These are phyloP conservation scores for Clonostachys rhizophaga DNA, from an alignment of 2,329 filamentous ascomycete genomes.

Conservation along the genomic window DNA sequence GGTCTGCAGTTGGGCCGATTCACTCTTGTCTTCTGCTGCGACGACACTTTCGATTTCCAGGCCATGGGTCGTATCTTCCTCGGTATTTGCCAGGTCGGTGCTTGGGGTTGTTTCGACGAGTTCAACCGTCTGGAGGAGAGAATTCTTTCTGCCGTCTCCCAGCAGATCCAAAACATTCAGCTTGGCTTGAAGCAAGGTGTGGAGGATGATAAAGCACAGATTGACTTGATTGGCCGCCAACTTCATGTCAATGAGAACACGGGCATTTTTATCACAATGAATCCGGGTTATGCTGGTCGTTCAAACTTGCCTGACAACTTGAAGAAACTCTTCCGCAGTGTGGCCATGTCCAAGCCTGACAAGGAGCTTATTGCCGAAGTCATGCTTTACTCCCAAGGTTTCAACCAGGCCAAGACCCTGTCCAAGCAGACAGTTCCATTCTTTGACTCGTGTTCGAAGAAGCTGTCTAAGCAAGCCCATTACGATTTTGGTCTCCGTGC, in stretches of 20 bases:
- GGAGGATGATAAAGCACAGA: slow-evolving; percentile 79
- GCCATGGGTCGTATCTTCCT: slow-evolving; percentile 99
- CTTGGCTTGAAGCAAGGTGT: slow-evolving; percentile 83
- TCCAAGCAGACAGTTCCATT: slow-evolving; percentile 97
- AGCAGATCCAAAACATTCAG: slow-evolving; percentile 99
- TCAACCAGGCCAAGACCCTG: slow-evolving; percentile 90
- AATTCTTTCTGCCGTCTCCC: slow-evolving; percentile 95
- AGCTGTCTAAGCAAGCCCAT: slow-evolving; percentile 92
- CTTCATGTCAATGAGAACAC: slow-evolving; percentile 88
- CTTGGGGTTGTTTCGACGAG: slow-evolving; percentile 99
- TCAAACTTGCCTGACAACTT: slow-evolving; percentile 98
- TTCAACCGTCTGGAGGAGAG: slow-evolving; percentile 99
- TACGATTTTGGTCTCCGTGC: slow-evolving; percentile 99
- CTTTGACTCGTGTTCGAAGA: slow-evolving; percentile 83
- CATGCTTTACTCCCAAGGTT: slow-evolving; percentile 99
- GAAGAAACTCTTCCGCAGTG: slow-evolving; percentile 98
- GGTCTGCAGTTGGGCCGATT: slow-evolving; percentile 96
- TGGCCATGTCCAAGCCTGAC: slow-evolving; percentile 99
- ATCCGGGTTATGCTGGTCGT: slow-evolving; percentile 95
- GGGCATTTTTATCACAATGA: slow-evolving; percentile 99
- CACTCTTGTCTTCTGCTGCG: slow-evolving; percentile 98
- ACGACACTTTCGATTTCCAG: slow-evolving; percentile 99
- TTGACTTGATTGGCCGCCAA: slow-evolving; percentile 90
- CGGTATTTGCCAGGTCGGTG: slow-evolving; percentile 97
- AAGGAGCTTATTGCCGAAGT: slow-evolving; percentile 99